These are phyloP conservation scores for Primulina tabacum DNA, from an alignment of 257 asterid species.

Conservation along the genomic window DNA sequence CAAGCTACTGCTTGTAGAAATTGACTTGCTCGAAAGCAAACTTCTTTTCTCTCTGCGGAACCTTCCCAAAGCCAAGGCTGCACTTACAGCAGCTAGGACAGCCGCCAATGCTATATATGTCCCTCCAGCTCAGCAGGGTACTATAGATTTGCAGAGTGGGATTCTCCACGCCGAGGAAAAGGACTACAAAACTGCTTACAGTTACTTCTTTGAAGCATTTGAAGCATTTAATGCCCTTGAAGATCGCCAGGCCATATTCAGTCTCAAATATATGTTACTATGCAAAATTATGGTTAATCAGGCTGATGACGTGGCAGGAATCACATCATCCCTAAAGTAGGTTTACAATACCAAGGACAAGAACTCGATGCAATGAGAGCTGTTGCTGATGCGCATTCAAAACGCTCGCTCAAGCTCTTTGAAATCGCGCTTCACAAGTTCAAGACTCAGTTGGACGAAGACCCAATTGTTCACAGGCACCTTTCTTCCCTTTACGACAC, in stretches of 20 bases:
- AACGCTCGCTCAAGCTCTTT: slow-evolving; percentile 57
- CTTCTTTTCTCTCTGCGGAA: slow-evolving; percentile 60
- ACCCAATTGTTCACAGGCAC: slow-evolving; percentile 68
- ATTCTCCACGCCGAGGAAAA: slow-evolving; percentile 63
- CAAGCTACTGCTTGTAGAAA: slow-evolving; percentile 59
- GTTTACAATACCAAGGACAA: slow-evolving; percentile 60
- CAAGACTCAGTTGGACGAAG: slow-evolving; percentile 57
- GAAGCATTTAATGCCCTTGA: slow-evolving; percentile 65
- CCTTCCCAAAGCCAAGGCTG: slow-evolving; percentile 64
- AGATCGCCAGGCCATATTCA: slow-evolving; percentile 56
- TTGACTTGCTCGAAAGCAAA: slow-evolving; percentile 64
- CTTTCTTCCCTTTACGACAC: slow-evolving; percentile 64
- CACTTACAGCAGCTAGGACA: slow-evolving; percentile 68
- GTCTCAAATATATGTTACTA: slow-evolving; percentile 61
- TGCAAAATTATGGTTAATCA: slow-evolving; percentile 65
- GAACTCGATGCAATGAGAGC: slow-evolving; percentile 66
- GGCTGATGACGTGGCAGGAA: slow-evolving; percentile 65
- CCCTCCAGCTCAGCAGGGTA: slow-evolving; percentile 71
- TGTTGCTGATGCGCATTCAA: slow-evolving; percentile 65
- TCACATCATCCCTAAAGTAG: slow-evolving; percentile 56
- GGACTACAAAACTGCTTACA: slow-evolving; percentile 63
- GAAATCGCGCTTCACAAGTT: slow-evolving; percentile 54
- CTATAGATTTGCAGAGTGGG: slow-evolving; percentile 58
- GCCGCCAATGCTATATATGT: slow-evolving; percentile 67
- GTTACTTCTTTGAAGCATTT: slow-evolving; percentile 63